Base-by-base conservation (phyloP, 78 protist species). In the Abeoforma whisleri region DNA sequence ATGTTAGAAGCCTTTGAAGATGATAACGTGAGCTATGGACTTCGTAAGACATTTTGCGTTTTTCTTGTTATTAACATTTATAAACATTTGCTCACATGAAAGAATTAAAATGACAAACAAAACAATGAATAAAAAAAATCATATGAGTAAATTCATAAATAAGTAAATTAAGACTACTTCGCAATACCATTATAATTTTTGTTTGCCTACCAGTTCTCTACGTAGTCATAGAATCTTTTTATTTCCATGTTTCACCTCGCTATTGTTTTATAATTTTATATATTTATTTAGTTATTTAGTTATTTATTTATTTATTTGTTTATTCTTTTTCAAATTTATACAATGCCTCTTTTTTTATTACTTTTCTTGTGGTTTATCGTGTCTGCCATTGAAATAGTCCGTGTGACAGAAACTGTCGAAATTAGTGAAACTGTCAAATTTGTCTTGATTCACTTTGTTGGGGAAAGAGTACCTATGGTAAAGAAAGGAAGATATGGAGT, bases 401-500 rank as follows among this genome's bases (percentile, higher is more conserved):
- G 88, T 2, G 19, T 85, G 28, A 74, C 2, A 28, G 81, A 85
- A 72, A 72, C 1, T 37, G 73, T 85, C n/a, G 88, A 85, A n/a
- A 2, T 85, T 34, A 31, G 30, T 34, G 19, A 34, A 8, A 85
- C 88, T 5, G 80, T 72, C 30, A 85, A 85, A 40, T 85, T 85
- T 38, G 83, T 85, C 32, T 85, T 40, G 73, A 30, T 85, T 0
- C 74, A 85, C 36, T 74, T 70, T 16, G 71, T 37, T 30, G 88
- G 88, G 1, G 73, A 16, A 8, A 33, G 36, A 40, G 57, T 85
- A 8, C 38, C 80, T 25, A 76, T 85, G 34, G 88, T 85, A 1
- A 85, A 85, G 83, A 57, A 39, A 40, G 88, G 88, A 36, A 25
- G 82, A 33, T 36, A 30, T 8, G 88, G 80, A 32, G 39, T 85